Evolutionary conservation across 2,329 filamentous ascomycete species (phyloP).

Genomic region (Epichloe gansuensis): DNA sequence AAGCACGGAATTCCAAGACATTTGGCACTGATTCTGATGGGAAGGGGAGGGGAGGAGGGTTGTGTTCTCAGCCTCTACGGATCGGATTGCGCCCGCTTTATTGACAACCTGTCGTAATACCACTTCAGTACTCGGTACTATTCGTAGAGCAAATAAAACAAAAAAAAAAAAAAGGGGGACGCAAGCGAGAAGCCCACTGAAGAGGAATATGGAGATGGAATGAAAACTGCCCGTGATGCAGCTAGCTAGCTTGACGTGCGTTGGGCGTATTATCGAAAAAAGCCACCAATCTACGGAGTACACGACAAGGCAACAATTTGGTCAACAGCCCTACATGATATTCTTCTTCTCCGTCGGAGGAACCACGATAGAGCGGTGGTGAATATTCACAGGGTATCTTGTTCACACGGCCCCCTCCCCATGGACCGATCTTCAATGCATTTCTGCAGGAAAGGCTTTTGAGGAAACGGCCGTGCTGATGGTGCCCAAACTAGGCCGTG

Average conservation of each 20-base stretch:
- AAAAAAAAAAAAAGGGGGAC: neutral
- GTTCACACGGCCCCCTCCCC: neutral
- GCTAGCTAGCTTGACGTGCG: no score
- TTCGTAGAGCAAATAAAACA: neutral
- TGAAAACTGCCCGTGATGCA: no score
- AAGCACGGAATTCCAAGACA: neutral
- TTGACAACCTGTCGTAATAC: neutral
- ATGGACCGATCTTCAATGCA: neutral
- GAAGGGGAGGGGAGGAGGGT: no score
- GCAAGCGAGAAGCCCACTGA: neutral
- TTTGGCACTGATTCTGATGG: neutral
- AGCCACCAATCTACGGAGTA: neutral
- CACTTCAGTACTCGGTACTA: neutral
- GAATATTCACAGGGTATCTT: no score
- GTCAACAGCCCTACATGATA: neutral
- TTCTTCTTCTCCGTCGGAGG: neutral
- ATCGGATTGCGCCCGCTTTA: neutral
- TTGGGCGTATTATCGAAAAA: neutral
- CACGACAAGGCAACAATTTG: neutral
- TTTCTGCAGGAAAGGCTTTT: neutral
- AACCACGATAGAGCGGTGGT: no score
- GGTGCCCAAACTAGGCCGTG: neutral
- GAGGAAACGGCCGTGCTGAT: neutral
- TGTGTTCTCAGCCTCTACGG: no score
- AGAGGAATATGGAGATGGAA: neutral